Conservation (phyloP, 495 filamentous ascomycete genomes). For the Penicillium lividum region DNA sequence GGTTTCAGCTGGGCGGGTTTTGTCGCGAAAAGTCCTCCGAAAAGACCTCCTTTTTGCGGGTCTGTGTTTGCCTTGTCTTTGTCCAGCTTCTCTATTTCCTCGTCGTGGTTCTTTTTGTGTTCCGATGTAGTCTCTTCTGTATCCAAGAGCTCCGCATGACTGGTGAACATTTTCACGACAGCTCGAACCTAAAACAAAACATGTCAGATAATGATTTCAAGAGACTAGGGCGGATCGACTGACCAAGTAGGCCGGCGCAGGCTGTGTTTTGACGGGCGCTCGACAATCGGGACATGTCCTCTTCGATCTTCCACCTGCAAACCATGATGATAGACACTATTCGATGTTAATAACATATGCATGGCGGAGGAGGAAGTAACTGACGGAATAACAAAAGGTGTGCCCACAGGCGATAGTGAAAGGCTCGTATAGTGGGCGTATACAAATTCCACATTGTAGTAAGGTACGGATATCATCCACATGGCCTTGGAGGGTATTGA, state of each 20-base stretch:
- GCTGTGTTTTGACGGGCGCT: constrained; percentile 55
- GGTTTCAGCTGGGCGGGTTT: constrained; percentile 28
- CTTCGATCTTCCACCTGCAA: constrained; percentile 56
- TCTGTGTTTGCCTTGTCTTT: constrained; percentile 51
- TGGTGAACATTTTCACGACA: constrained; percentile 65
- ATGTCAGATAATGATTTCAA: constrained; percentile 15
- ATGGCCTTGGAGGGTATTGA: constrained; percentile 51
- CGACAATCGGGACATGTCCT: constrained; percentile 77
- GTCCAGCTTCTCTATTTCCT: constrained; percentile 65
- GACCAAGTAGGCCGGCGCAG: constrained; percentile 72
- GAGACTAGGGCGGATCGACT: constrained; percentile 9
- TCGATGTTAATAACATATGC: constrained; percentile 13
- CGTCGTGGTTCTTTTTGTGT: constrained; percentile 56
- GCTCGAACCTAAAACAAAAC: constrained; percentile 57
- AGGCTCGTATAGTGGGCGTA: constrained; percentile 69
- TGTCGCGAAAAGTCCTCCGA: constrained; percentile 62
- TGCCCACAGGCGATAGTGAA: constrained; percentile 72
- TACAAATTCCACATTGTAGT: constrained; percentile 69
- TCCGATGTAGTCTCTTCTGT: constrained; percentile 62
- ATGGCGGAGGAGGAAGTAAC: constrained; percentile 15
- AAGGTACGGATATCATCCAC: constrained; percentile 50
- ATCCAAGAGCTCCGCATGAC: constrained; percentile 62
- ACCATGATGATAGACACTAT: constrained; percentile 69
- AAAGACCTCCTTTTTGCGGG: constrained; percentile 57
- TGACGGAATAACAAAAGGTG: constrained; percentile 72